phyloP scores from a whole-genome alignment of 2,329 filamentous ascomycete species.

The Iodosphaeria phyllophila region DNA sequence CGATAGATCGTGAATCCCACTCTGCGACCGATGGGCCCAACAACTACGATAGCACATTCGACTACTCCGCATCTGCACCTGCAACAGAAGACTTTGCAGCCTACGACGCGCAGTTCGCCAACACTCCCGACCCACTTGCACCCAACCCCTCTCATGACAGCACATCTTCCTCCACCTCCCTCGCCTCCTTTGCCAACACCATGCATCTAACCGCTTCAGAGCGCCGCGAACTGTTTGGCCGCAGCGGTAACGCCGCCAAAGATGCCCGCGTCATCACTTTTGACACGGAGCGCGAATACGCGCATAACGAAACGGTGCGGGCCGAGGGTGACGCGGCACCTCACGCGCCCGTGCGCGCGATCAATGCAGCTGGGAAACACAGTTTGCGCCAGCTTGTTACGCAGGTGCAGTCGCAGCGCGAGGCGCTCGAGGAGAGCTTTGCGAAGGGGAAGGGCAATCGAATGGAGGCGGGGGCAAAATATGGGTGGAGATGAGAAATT shows the following conservation, averaged over 20 bases:
- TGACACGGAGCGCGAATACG: slow-evolving; percentile 77
- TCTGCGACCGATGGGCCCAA: slow-evolving; percentile 1
- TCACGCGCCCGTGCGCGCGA: slow-evolving; percentile 66
- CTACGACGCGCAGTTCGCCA: slow-evolving; percentile 14
- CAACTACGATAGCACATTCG: slow-evolving; percentile 34
- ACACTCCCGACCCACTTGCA: slow-evolving; percentile 10
- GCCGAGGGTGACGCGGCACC: slow-evolving; percentile 49
- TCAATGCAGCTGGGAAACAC: slow-evolving; percentile 80
- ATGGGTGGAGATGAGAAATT: slow-evolving; percentile 62
- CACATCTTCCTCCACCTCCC: slow-evolving; percentile 25
- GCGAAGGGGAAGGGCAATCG: slow-evolving; percentile 62
- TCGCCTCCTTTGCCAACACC: slow-evolving; percentile 54
- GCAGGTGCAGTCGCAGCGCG: slow-evolving; percentile 63
- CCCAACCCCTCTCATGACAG: slow-evolving; percentile 1
- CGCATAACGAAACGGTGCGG: slow-evolving; percentile 61
- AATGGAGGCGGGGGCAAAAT: slow-evolving; percentile 62
- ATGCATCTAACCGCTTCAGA: slow-evolving; percentile 64
- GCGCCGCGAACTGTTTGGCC: slow-evolving; percentile 71
- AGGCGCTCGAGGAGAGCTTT: slow-evolving; percentile 84
- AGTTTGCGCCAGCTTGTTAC: slow-evolving; percentile 75
- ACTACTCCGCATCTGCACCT: slow-evolving; percentile 10
- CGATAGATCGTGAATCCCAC: slow-evolving; percentile 3
- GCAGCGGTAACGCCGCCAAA: slow-evolving; percentile 24
- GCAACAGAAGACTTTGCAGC: slow-evolving; percentile 15
- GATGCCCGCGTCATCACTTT: slow-evolving; percentile 61